These are phyloP conservation scores for Lentithecium fluviatile DNA, from an alignment of 495 filamentous ascomycete genomes.

Conservation along the genomic window DNA sequence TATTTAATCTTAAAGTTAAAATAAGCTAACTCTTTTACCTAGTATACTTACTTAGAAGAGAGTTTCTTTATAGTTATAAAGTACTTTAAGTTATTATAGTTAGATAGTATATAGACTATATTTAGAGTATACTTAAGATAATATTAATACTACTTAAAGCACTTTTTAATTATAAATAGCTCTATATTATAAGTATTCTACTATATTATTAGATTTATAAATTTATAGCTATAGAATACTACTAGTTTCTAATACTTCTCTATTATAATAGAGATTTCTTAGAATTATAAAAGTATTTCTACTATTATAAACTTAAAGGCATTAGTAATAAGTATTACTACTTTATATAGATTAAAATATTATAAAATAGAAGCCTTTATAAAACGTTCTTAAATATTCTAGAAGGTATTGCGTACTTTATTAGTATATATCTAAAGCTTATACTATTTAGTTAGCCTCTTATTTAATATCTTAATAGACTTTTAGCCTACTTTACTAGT, in stretches of 20 bases:
- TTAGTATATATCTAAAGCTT: too few species aligned
- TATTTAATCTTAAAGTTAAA: constrained; percentile 2
- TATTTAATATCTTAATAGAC: too few species aligned
- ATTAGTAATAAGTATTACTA: not conserved
- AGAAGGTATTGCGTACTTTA: too few species aligned
- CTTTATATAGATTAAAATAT: not conserved
- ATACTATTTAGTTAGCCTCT: too few species aligned
- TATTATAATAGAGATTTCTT: not conserved
- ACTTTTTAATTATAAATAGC: not conserved
- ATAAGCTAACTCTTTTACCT: not conserved
- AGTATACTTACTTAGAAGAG: not conserved
- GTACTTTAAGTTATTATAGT: not conserved
- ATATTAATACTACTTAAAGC: not conserved
- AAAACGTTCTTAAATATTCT: too few species aligned
- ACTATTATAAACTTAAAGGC: not conserved
- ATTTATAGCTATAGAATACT: not conserved
- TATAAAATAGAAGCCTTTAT: not conserved
- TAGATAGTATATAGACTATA: not conserved
- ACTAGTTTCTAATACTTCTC: not conserved
- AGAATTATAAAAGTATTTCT: not conserved
- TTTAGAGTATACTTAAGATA: not conserved
- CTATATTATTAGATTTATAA: not conserved
- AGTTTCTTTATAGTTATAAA: constrained; percentile 1
- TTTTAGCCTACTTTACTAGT: too few species aligned
- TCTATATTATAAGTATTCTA: not conserved